These are phyloP conservation scores for Ochromonas danica DNA, from an alignment of 108 stramenopile genomes.

Conservation along the genomic window DNA sequence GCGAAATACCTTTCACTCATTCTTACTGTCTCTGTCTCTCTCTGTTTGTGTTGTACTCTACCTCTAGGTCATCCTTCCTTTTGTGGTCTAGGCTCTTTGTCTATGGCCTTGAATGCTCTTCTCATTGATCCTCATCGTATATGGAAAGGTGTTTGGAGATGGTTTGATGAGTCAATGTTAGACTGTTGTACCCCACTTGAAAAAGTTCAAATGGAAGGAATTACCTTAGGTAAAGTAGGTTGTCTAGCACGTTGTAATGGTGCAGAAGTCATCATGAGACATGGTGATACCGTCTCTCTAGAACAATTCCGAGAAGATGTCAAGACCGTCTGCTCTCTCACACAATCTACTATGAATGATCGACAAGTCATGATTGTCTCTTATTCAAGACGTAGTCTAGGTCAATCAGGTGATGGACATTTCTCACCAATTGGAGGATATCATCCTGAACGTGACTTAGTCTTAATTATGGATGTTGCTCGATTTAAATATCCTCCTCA, in stretches of 20 bases:
- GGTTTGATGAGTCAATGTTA: conserved; percentile 77
- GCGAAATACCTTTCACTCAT: conserved; percentile 71
- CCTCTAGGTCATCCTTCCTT: conserved; percentile 49
- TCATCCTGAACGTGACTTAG: conserved; percentile 64
- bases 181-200: conserved; percentile 7
- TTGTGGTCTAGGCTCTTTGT: conserved; percentile 85
- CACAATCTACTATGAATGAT: too few species aligned
- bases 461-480: conserved; percentile 91
- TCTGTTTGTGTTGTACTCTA: not conserved
- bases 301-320: conserved; percentile 67
- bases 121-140: conserved; percentile 80
- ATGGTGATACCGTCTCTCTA: conserved; percentile 42
- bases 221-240: not conserved
- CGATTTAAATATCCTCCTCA: conserved; percentile 94
- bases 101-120: conserved; percentile 84
- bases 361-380: not conserved
- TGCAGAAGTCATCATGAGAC: not conserved
- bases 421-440: conserved; percentile 85
- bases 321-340: conserved; percentile 52
- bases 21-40: not conserved
- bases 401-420: conserved; percentile 57
- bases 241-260: conserved; percentile 9
- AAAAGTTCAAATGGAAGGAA: not conserved
- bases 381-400: not conserved
- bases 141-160: conserved; percentile 93